Evolutionary conservation across 305 asterid species (phyloP), one percentile per base, ranked within the genome.

Genomic region (Fraxinus floribunda): DNA sequence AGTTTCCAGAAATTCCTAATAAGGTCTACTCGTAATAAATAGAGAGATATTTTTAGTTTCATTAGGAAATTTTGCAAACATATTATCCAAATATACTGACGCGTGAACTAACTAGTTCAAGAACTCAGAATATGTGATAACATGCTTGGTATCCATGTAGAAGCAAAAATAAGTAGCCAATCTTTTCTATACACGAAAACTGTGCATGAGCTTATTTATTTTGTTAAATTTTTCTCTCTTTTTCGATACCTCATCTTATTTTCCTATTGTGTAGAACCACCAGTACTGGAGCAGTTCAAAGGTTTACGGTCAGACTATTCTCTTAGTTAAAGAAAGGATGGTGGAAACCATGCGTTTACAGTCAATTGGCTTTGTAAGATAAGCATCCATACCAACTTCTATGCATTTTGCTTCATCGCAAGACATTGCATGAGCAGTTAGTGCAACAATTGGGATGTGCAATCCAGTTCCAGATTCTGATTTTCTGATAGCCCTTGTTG

Each of bases 351-450:
- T 95, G 64, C 89, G 86, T 85, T 91, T 92, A 84, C 94, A 86
- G 86, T 95, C 97, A 49, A 95, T 93, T 78, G 98, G 98, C 87
- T 95, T 95, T 5, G 98, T 92, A 72, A 95, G 83, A 79, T 95
- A 95, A 82, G 98, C 98, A 89, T 95, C 98, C 98, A 95, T 95
- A 6, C 98, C 98, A 32, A 94, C 98, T 84, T 95, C 88, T 70
- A 95, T 80, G 89, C 98, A 95, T 83, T 95, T 95, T 7, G 95
- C 95, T 88, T 95, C 97, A 81, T 95, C 98, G 11, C 88, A 93
- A 6, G 97, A 94, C 98, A 95, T 95, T 75, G 98, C 98, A 88
- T 95, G 98, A 80, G 98, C 98, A 34, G 98, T 95, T 62, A 95
- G 77, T 46, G 98, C 98, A 36, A 95, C 98, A 83, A 95, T 92